A percentile compares a stretch with the other conserved stretches of the same genome.
Evolutionary conservation across 2,329 filamentous ascomycete genomes (phyloP).

Genomic region (Penicillium sp.): DNA sequence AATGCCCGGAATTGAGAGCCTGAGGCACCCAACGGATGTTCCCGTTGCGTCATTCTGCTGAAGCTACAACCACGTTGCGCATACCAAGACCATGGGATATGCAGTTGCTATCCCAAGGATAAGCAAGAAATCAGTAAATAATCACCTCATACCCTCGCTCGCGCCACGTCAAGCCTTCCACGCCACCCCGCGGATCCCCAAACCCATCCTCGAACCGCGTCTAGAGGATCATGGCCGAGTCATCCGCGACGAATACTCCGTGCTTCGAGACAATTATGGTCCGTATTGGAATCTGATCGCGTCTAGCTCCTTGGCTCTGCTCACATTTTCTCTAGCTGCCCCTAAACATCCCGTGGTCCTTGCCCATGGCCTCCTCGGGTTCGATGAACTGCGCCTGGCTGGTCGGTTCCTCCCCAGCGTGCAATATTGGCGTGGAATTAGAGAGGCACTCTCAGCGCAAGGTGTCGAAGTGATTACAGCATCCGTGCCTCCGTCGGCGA

Average conservation of each 20-base stretch:
- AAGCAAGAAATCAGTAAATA: neutral
- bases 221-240: conserved; percentile 52
- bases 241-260: conserved; percentile 62
- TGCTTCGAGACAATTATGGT: conserved; percentile 59
- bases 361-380: conserved; percentile 65
- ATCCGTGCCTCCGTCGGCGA: conserved; percentile 58
- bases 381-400: conserved; percentile 59
- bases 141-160: neutral
- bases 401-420: conserved; percentile 56
- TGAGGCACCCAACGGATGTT: conserved; percentile 7
- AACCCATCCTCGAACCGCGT: conserved; percentile 46
- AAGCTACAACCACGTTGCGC: conserved; percentile 10
- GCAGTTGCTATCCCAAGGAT: conserved; percentile 5
- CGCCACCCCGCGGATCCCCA: conserved; percentile 12
- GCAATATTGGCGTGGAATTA: conserved; percentile 65
- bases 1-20: conserved; percentile 5
- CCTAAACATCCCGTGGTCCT: conserved; percentile 61
- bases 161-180: conserved; percentile 17
- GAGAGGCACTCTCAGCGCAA: conserved; percentile 55
- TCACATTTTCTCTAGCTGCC: conserved; percentile 25
- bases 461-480: conserved; percentile 62
- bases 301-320: neutral
- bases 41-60: conserved; percentile 19
- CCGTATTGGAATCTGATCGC: conserved; percentile 5
- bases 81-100: conserved; percentile 22